phyloP scores from a whole-genome alignment of 371 early-diverging fungal genomes.

The Mucor mucedo region DNA sequence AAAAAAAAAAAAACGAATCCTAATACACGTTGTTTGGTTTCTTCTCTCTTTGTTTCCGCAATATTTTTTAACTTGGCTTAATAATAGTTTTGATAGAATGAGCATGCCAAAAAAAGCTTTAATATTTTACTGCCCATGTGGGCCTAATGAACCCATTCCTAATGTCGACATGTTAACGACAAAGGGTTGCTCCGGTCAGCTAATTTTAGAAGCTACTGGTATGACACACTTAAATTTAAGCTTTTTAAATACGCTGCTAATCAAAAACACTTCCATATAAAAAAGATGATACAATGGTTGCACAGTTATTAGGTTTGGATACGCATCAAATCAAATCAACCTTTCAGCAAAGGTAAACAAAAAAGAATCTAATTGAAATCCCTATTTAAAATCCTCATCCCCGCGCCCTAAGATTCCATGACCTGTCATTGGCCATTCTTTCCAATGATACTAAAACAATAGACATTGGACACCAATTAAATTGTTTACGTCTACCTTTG shows the following conservation, averaged over 20 bases:
- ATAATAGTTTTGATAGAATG: slow-evolving; percentile 23
- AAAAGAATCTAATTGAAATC: neutral
- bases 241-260: neutral
- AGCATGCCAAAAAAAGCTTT: slow-evolving; percentile 21
- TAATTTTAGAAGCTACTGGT: slow-evolving; percentile 18
- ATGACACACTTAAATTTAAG: neutral
- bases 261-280: neutral
- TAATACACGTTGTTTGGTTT: too few relatives aligned
- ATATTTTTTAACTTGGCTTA: slow-evolving; percentile 34
- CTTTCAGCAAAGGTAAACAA: slow-evolving; percentile 4
- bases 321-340: slow-evolving; percentile 1
- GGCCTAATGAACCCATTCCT: slow-evolving; percentile 7
- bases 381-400: neutral
- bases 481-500: slow-evolving; percentile 2
- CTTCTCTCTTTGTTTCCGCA: too few relatives aligned
- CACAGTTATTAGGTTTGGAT: slow-evolving; percentile 17
- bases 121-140: slow-evolving; percentile 20
- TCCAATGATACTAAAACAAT: slow-evolving; percentile 14
- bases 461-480: slow-evolving; percentile 12
- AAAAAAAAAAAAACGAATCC: too few relatives aligned
- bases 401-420: slow-evolving; percentile 32
- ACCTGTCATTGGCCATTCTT: slow-evolving; percentile 34
- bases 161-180: slow-evolving; percentile 3
- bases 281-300: slow-evolving; percentile 17
- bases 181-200: slow-evolving; percentile 33